These are phyloP conservation scores for Novymonas esmeraldas DNA, from an alignment of 208 protist genomes.

Conservation along the genomic window DNA sequence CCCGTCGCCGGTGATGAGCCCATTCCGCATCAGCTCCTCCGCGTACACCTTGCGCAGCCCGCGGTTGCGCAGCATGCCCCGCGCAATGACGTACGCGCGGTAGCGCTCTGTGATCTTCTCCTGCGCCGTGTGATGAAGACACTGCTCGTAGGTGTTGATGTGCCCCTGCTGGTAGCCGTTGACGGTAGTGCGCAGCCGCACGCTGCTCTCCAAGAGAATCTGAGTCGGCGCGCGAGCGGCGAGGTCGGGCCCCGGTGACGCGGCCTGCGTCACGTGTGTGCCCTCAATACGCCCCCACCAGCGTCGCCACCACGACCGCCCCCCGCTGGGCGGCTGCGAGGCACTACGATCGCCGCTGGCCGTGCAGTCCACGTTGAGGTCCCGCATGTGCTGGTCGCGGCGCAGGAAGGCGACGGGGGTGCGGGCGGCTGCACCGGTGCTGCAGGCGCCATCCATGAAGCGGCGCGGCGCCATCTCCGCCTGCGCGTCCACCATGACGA, in stretches of 20 bases:
- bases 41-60: slow-evolving; percentile 37
- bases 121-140: slow-evolving; percentile 36
- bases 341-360: neutral
- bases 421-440: slow-evolving; percentile 10
- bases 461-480: slow-evolving; percentile 49
- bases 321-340: no score
- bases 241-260: no score
- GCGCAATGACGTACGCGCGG: slow-evolving; percentile 35
- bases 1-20: slow-evolving; percentile 40
- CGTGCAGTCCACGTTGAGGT: neutral
- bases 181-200: slow-evolving; percentile 42
- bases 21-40: slow-evolving; percentile 67
- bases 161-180: slow-evolving; percentile 74
- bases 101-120: slow-evolving; percentile 50
- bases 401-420: slow-evolving; percentile 13
- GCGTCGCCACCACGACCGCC: slow-evolving; percentile 6
- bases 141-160: slow-evolving; percentile 52
- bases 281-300: neutral
- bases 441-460: slow-evolving; percentile 48
- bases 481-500: slow-evolving; percentile 50
- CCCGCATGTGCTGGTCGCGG: slow-evolving; percentile 18
- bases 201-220: slow-evolving; percentile 34
- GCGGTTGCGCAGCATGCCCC: slow-evolving; percentile 8
- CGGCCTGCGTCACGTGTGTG: neutral
- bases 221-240: neutral